Evolutionary conservation across 1,139 yeast species (phyloP), one percentile per base, ranked within the genome.

Genomic region (Kurtzmaniella quercitrusa): DNA sequence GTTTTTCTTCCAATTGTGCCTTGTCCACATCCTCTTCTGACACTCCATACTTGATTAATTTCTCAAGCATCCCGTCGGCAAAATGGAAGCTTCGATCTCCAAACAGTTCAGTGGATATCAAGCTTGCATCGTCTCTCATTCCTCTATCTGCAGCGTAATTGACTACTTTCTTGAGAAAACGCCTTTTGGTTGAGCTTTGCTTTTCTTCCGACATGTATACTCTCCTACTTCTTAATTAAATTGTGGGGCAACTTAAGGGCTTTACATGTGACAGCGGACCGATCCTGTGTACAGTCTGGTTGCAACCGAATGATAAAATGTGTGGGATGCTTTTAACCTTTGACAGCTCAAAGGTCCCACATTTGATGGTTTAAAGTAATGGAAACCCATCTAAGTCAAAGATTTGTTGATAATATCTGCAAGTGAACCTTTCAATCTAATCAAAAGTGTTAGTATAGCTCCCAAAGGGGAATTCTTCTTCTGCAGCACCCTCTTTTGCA

Each of bases 61-160:
- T 71, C 48, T 80, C 84, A 46, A 82, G 63, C 43, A 83, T 61
- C 36, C 71, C 63, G 54, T 82, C 89, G 44, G 80, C 66, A 52
- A 82, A 82, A 53, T 81, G 86, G 23, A 17, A 19, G 9, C 36
- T 33, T 17, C 60, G 61, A 40, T 60, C 32, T 12, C 45, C 33
- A 15, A 3, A 8, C 36, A 45, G 30, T 14, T 26, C 30, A 26
- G 6, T 11, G 17, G 21, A 16, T 17, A 19, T 9, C 3, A 11
- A 9, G 20, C 20, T 33, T 3, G 36, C 20, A 11, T 16, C 21
- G 11, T 33, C 21, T 11, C 12, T 19, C 19, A 33, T 17, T 17
- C 20, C 20, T 14, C 20, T 33, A 3, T 33, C 36, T 6, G 20
- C 36, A 9, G 36, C 20, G 21, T 17, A 33, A 20, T 34, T 19